Percentiles rank a stretch among this genome's conserved stretches.
phyloP scores from a whole-genome alignment of 495 filamentous ascomycete genomes.

The Aspergillus diversus region DNA sequence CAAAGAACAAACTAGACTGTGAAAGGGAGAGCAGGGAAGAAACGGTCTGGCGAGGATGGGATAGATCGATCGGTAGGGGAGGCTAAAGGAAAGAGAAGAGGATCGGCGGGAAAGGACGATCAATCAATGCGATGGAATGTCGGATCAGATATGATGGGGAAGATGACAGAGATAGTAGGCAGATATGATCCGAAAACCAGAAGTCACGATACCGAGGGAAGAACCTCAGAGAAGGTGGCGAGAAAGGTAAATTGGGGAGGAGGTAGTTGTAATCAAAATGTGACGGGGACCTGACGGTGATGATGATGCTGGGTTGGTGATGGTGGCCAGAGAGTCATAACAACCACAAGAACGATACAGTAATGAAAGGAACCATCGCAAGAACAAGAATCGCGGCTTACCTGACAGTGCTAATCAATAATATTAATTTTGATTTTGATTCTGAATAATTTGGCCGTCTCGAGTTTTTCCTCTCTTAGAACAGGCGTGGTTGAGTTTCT shows the following conservation, averaged over 20 bases:
- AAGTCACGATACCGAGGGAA: neutral
- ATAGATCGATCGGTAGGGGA: slow-evolving; percentile 19
- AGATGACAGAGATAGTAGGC: slow-evolving; percentile 7
- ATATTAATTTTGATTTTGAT: slow-evolving; percentile 27
- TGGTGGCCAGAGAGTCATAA: neutral
- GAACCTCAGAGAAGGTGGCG: slow-evolving; percentile 6
- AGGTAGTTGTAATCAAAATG: slow-evolving; percentile 1
- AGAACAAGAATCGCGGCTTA: neutral
- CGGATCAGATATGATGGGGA: slow-evolving; percentile 33
- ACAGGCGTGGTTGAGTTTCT: slow-evolving; percentile 18
- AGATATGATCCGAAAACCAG: slow-evolving; percentile 14
- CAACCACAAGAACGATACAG: neutral
- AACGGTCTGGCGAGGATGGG: slow-evolving; percentile 15
- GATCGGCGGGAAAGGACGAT: slow-evolving; percentile 27
- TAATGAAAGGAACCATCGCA: neutral
- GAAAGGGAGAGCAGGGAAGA: slow-evolving; percentile 19
- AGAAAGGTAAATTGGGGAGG: slow-evolving; percentile 8
- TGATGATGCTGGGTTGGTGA: neutral
- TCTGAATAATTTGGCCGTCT: slow-evolving; percentile 30
- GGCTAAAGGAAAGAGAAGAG: slow-evolving; percentile 12
- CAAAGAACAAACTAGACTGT: no score
- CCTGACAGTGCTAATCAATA: neutral
- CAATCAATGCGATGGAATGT: slow-evolving; percentile 25
- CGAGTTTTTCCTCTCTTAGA: neutral
- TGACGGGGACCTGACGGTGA: slow-evolving; percentile 1